Base-by-base conservation (phyloP, 495 filamentous ascomycete species). In the Penicillium pancosmium region DNA sequence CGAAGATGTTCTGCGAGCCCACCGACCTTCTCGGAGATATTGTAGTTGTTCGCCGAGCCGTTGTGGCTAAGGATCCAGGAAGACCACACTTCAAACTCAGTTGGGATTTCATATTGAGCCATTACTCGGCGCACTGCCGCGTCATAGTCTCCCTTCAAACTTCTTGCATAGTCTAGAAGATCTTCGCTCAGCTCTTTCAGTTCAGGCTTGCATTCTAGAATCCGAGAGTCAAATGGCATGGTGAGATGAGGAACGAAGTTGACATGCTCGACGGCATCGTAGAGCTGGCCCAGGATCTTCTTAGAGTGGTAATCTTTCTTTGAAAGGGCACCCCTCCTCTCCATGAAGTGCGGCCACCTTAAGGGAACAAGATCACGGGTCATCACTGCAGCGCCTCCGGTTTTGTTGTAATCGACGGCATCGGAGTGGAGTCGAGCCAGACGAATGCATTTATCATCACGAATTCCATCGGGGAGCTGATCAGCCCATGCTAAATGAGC, bases 341-440 rank as follows among this genome's bases (percentile, higher is more conserved):
- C 90, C 89, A 97, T 96, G 64, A 95, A 98, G 66, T 98, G 94
- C 0, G 94, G 94, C 80, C 85, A 97, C 49, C 68, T 72, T 2
- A 55, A 72, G 0, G 88, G 84, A 10, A 81, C 74, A 1, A 95
- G 76, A 2, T 78, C 73, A 35, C 79, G 80, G 2, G 77, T 75
- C 82, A 96, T 88, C 4, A 78, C 62, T 2, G 92, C 93, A 12
- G 88, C 81, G 16, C 82, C 77, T 0, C 94, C 94, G n/a, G 90
- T 89, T 71, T 98, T 98, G 50, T 89, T 86, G 70, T 91, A 98
- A 64, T 98, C 94, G 3, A 98, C 94, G 0, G 94, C 93, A 57
- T 85, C 84, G 0, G 94, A 98, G 69, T 98, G 95, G 1, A 97
- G 79, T 1, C 78, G 69, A 4, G 95, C 93, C 8, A 98, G 83